Percentiles rank a stretch among this genome's conserved stretches.
phyloP scores from a whole-genome alignment of 306 rosid species.

The Elaeagnus macrophylla region DNA sequence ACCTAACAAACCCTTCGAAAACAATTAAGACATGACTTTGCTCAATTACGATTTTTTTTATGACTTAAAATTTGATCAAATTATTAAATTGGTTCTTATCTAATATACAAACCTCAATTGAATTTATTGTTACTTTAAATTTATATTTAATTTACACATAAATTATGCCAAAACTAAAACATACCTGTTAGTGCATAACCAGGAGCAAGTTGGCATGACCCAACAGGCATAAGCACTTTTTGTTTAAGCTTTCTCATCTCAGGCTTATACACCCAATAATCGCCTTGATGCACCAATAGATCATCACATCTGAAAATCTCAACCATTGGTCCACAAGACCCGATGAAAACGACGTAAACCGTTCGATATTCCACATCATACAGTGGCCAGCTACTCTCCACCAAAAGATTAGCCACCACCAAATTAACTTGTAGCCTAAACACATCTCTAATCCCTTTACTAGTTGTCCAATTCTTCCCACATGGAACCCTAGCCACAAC shows the following conservation, averaged over 20 bases:
- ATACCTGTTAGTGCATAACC: slow-evolving; percentile 52
- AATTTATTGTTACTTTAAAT: no score
- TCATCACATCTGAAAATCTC: slow-evolving; percentile 91
- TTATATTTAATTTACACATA: neutral
- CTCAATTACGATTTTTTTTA: no score
- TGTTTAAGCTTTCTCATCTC: slow-evolving; percentile 50
- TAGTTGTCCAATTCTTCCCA: slow-evolving; percentile 4
- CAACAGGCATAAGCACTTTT: slow-evolving; percentile 56
- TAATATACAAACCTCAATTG: no score
- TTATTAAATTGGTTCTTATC: no score
- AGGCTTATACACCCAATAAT: slow-evolving; percentile 55
- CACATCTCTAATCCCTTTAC: slow-evolving; percentile 42
- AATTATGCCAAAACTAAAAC: neutral
- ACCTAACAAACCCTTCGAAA: no score
- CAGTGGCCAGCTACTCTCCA: slow-evolving; percentile 36
- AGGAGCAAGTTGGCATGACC: slow-evolving; percentile 66
- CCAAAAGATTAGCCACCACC: slow-evolving; percentile 66
- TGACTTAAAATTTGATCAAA: no score
- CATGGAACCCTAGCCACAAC: slow-evolving; percentile 57
- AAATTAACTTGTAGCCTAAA: slow-evolving; percentile 64
- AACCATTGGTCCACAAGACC: slow-evolving; percentile 69
- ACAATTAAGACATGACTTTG: no score
- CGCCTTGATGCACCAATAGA: slow-evolving; percentile 32
- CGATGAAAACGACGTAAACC: slow-evolving; percentile 56
- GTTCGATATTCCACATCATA: slow-evolving; percentile 18